Conservation (phyloP, 345 rosid species). For the Acer negundo region DNA sequence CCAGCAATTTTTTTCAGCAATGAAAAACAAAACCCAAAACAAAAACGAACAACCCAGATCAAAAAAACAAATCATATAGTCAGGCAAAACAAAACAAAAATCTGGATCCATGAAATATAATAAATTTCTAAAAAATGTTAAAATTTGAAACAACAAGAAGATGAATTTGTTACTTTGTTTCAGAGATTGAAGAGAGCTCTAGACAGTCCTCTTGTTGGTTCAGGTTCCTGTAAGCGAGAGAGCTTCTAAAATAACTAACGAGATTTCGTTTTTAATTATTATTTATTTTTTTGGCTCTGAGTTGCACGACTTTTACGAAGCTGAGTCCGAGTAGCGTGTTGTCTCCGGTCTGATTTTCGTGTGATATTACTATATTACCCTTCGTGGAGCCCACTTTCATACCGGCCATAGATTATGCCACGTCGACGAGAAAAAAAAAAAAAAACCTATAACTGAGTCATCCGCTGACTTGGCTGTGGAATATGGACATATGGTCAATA, state of each 20-base stretch:
- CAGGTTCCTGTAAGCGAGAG: neutral
- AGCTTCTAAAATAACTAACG: slow-evolving; percentile 3
- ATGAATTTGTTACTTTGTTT: neutral
- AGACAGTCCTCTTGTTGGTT: neutral
- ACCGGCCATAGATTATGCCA: neutral
- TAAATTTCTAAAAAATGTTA: neutral
- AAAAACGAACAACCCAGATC: slow-evolving; percentile 11
- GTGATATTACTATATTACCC: slow-evolving; percentile 32
- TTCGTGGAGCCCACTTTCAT: neutral
- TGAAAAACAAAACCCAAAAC: neutral
- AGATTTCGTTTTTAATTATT: neutral
- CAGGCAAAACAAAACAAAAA: neutral
- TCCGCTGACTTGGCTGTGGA: slow-evolving; percentile 13
- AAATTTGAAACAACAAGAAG: neutral
- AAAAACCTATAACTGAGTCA: neutral
- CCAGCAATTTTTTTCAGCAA: neutral
- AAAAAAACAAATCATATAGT: slow-evolving; percentile 6
- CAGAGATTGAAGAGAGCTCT: slow-evolving; percentile 20
- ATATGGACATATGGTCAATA: neutral
- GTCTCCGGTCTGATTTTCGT: neutral
- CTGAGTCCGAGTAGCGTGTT: neutral
- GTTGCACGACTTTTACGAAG: neutral
- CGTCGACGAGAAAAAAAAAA: neutral
- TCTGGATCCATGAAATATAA: slow-evolving; percentile 10
- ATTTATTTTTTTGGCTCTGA: neutral